Base-by-base conservation (phyloP, 1,284 basidiomycete genomes). In the Pyrrhoderma lamaoense region DNA sequence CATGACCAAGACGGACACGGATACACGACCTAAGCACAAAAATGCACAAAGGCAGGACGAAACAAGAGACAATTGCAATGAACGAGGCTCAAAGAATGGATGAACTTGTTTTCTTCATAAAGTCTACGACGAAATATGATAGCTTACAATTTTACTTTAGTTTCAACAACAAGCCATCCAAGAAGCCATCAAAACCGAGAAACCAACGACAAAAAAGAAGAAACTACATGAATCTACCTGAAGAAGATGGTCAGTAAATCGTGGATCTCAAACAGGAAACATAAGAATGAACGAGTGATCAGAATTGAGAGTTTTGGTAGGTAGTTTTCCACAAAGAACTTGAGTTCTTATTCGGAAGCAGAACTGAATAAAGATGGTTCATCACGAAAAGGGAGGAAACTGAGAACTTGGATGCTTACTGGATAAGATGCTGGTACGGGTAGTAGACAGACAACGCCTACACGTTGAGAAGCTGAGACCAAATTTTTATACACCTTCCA, bases 291-390 rank as follows among this genome's bases (percentile, higher is more conserved):
- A 56, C 54, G 59, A 46, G 43, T 64, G 57, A 62, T 80, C 75
- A 78, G 75, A 59, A 70, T 67, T 74, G 68, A 68, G 64, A 67
- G 65, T 75, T 77, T 79, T 80, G 77, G 76, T 77, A 67, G 42
- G 61, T 52, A 70, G 69, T 4, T 82, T 70, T 85, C 82, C 82
- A 83, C 82, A 77, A 85, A 75, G 67, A 66, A 69, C 78, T 71
- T 73, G 67, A 70, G 62, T 73, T 77, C 80, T 78, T 73, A 56
- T 82, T 85, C 82, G 82, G 82, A 85, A 85, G 82, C 82, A 85
- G 82, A 85, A 85, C 82, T 85, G 82, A 83, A 67, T n/a, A n/a
- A 69, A 61, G 65, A 66, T 49, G 56, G 60, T 65, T 77, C 80
- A 82, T 83, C 79, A 76, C 60, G 66, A 42, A 67, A 31, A 22